A percentile compares a stretch with the other conserved stretches of the same genome.
Evolutionary conservation across 352 stramenopile species (phyloP).

Genomic region (Pythium sp.): DNA sequence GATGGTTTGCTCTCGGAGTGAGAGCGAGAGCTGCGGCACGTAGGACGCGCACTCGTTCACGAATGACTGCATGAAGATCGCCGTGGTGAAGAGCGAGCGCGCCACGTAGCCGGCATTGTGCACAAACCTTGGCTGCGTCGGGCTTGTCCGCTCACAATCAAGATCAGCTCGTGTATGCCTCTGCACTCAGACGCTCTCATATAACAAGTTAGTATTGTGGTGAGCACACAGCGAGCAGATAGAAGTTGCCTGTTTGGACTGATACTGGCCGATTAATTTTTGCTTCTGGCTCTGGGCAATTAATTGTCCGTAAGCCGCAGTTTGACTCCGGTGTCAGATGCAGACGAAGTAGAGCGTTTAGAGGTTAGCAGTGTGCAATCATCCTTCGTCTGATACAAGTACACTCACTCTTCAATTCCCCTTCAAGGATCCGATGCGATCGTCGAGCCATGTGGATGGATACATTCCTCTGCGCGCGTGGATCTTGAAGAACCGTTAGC

Average conservation of each 20-base stretch:
- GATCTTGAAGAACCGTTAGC: not conserved
- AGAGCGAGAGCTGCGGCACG: not conserved
- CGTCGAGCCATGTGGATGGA: not conserved
- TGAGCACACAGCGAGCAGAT: too few species aligned
- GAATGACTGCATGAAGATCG: not conserved
- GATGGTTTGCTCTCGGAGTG: not conserved
- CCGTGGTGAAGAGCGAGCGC: not conserved
- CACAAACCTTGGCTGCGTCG: not conserved
- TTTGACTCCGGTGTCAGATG: too few species aligned
- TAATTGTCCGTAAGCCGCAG: too few species aligned
- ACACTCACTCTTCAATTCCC: not conserved
- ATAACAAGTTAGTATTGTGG: too few species aligned
- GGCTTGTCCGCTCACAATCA: not conserved
- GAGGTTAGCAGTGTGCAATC: not conserved
- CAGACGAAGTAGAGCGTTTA: too few species aligned
- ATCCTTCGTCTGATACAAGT: not conserved
- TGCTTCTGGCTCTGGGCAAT: too few species aligned
- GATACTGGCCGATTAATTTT: too few species aligned
- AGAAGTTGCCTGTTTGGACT: too few species aligned
- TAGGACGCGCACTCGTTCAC: constrained; percentile 1
- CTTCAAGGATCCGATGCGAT: not conserved
- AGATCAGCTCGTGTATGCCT: not conserved
- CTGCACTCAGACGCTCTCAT: too few species aligned
- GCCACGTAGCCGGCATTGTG: not conserved
- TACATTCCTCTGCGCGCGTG: not conserved